A percentile compares a stretch with the other conserved stretches of the same genome.
phyloP scores from a whole-genome alignment of 768 basidiomycete genomes.

The Leccinum longicurvipes region DNA sequence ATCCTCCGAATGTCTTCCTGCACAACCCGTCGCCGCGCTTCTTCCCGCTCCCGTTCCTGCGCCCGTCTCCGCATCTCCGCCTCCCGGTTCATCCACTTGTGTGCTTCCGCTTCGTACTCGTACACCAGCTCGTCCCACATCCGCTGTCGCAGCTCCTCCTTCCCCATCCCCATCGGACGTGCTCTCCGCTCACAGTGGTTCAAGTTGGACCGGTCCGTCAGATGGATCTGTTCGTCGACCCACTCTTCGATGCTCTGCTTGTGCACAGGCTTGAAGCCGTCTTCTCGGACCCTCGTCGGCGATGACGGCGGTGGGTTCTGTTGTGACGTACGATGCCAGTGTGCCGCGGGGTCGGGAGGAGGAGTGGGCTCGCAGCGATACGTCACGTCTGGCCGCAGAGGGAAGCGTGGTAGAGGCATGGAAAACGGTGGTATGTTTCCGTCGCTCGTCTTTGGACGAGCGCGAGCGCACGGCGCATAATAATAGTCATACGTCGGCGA shows the following conservation, averaged over 20 bases:
- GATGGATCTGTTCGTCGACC: constrained; percentile 54
- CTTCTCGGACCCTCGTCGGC: constrained; percentile 43
- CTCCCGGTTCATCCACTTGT: constrained; percentile 51
- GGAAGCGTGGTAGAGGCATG: constrained; percentile 19
- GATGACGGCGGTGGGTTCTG: constrained; percentile 17
- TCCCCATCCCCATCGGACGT: constrained; percentile 16
- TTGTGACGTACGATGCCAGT: constrained; percentile 30
- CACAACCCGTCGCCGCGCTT: constrained; percentile 42
- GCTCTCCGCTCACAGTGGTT: constrained; percentile 21
- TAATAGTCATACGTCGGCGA: constrained; percentile 18
- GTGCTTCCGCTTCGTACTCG: constrained; percentile 48
- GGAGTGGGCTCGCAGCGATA: constrained; percentile 15
- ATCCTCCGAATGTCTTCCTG: constrained; percentile 56
- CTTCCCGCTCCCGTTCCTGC: constrained; percentile 42
- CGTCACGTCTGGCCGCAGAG: constrained; percentile 17
- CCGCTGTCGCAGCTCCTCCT: constrained; percentile 34
- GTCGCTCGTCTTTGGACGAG: constrained; percentile 25
- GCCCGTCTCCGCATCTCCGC: constrained; percentile 43
- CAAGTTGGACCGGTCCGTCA: constrained; percentile 28
- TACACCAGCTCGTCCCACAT: constrained; percentile 54
- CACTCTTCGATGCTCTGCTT: constrained; percentile 59
- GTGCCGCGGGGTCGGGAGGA: constrained; percentile 10
- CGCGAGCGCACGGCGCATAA: constrained; percentile 13
- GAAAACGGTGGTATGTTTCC: constrained; percentile 6
- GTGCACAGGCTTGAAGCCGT: constrained; percentile 38